Evolutionary conservation across 192 early-diverging fungal genomes (phyloP).

Genomic region (Lobosporangium transversale): DNA sequence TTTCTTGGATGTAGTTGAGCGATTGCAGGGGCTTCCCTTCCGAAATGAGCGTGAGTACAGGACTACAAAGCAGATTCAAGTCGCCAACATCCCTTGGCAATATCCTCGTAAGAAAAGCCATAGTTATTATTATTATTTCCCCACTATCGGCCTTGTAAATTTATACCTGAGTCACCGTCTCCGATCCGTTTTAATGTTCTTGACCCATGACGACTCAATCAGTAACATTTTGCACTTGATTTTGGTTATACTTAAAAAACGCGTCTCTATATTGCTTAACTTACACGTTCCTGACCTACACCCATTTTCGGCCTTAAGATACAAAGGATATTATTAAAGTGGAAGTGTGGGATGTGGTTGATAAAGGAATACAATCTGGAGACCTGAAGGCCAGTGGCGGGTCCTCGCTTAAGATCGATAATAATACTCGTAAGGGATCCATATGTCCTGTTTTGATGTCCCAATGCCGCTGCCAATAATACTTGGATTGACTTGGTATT

Average conservation of each 20-base stretch:
- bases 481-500: background rate
- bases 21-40: conserved; percentile 62
- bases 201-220: no score
- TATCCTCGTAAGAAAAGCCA: conserved; percentile 59
- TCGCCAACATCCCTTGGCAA: conserved; percentile 69
- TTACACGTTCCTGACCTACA: no score
- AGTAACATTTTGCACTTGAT: no score
- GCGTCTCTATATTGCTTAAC: no score
- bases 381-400: conserved; percentile 11
- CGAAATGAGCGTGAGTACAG: conserved; percentile 47
- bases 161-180: no score
- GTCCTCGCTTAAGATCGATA: conserved; percentile 49
- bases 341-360: conserved; percentile 71
- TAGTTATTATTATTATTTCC: background rate
- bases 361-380: conserved; percentile 56
- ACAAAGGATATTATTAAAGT: conserved; percentile 70
- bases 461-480: background rate
- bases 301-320: conserved; percentile 48
- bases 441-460: background rate
- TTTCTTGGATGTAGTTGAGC: conserved; percentile 51
- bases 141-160: background rate
- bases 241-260: no score
- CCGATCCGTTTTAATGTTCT: conserved; percentile 5
- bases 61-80: conserved; percentile 69
- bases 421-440: conserved; percentile 36